A percentile compares a stretch with the other conserved stretches of the same genome.
Conservation (phyloP, 805 yeast genomes). For the Cyberlindnera suaveolens region DNA sequence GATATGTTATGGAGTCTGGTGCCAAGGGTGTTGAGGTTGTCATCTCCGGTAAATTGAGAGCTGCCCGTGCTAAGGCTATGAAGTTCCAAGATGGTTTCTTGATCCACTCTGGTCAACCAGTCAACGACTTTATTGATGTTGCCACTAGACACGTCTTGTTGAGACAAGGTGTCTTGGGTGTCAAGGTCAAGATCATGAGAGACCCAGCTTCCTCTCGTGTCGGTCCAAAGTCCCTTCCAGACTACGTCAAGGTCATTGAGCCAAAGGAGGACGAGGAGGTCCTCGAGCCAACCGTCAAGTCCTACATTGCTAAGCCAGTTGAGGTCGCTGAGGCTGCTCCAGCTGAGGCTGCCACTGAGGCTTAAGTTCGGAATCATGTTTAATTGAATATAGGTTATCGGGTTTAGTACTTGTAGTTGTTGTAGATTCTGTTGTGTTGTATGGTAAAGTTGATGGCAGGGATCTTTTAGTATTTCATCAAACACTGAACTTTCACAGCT, state of each 20-base stretch:
- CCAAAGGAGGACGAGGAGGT: slow-evolving; percentile 90
- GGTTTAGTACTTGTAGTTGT: not conserved
- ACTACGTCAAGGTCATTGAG: slow-evolving; percentile 84
- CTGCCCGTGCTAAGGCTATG: slow-evolving; percentile 99
- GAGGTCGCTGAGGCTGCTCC: slow-evolving; percentile 10
- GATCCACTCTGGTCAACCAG: slow-evolving; percentile 99
- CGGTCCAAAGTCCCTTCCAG: slow-evolving; percentile 94
- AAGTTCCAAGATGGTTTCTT: slow-evolving; percentile 99
- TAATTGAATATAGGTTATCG: slow-evolving; percentile 6
- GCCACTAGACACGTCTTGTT: slow-evolving; percentile 99
- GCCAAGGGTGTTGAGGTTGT: slow-evolving; percentile 99
- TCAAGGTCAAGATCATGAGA: slow-evolving; percentile 98
- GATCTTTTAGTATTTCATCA: no score
- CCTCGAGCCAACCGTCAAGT: slow-evolving; percentile 76
- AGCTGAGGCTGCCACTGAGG: slow-evolving; percentile 13
- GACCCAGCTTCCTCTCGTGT: slow-evolving; percentile 84
- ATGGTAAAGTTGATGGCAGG: not conserved
- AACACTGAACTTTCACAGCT: not conserved
- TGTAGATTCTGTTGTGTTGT: no score
- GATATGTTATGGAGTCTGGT: slow-evolving; percentile 99
- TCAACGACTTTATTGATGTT: slow-evolving; percentile 94
- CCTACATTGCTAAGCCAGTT: slow-evolving; percentile 44
- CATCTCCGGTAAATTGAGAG: slow-evolving; percentile 98
- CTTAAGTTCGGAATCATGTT: slow-evolving; percentile 17
- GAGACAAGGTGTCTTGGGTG: slow-evolving; percentile 99